Evolutionary conservation across 2,329 filamentous ascomycete species (phyloP).

Genomic region (Fusarium succisae): DNA sequence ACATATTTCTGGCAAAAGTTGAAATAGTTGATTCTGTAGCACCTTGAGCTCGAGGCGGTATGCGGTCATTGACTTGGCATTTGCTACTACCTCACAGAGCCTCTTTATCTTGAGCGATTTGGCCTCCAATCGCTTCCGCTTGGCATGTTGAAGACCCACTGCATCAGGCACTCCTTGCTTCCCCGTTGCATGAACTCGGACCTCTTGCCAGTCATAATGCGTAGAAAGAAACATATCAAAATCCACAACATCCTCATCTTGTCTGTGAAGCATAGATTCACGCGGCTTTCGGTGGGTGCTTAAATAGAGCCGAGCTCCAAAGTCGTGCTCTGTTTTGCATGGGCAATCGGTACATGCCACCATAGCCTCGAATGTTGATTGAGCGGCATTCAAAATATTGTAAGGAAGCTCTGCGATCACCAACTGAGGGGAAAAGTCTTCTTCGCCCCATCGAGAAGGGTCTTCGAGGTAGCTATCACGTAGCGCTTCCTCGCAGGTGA

Average conservation of each 20-base stretch:
- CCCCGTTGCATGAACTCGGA: background rate
- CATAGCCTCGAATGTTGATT: background rate
- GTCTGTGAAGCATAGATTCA: too few species aligned
- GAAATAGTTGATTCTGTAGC: background rate
- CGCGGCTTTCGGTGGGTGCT: fast-evolving
- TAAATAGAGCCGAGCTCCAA: fast-evolving
- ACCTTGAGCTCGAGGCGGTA: background rate
- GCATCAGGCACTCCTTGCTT: too few species aligned
- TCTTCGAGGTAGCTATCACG: background rate
- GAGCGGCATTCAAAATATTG: fast-evolving
- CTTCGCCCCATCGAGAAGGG: fast-evolving
- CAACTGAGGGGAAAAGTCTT: fast-evolving
- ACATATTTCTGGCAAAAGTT: fast-evolving
- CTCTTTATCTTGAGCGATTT: too few species aligned
- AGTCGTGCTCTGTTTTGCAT: background rate
- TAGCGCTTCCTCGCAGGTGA: fast-evolving
- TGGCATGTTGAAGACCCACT: too few species aligned
- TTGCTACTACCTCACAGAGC: too few species aligned
- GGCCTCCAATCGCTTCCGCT: too few species aligned
- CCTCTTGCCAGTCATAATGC: background rate
- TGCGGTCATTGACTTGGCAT: fast-evolving
- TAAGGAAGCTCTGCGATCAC: background rate
- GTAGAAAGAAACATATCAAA: background rate
- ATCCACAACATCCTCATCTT: fast-evolving
- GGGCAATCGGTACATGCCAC: background rate